Base-by-base conservation (phyloP, 2,329 filamentous ascomycete species). In the Orbilia brochopaga region DNA sequence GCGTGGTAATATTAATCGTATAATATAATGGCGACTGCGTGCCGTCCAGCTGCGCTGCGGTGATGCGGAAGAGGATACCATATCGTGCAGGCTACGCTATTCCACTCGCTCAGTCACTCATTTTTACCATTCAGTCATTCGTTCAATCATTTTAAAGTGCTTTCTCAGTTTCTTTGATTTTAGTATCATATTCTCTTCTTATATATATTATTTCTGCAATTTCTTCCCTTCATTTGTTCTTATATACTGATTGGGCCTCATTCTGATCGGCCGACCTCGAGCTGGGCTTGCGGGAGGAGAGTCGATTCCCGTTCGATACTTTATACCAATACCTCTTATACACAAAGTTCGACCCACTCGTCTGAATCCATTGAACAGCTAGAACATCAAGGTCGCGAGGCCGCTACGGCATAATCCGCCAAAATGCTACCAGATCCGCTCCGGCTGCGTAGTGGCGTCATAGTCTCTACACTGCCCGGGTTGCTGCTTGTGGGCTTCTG, bases 31-130 rank as follows among this genome's bases (percentile, higher is more conserved):
- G 24, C 46, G 30, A 59, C 5, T 52, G 23, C 35, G 42, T 54
- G 42, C 60, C 60, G 60, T 72, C 57, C 67, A 72, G 67, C 67
- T 72, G 67, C 64, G 67, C 67, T 65, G 67, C 55, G 60, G 60
- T 40, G 65, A 55, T 59, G 54, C 21, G n/a, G 37, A 67, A 21
- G 19, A 19, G 19, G n/a, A 48, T 48, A 48, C n/a, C 4, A 19
- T 10, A 61, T 53, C 61, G 67, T 65, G 72, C 55, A 50, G 70
- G 62, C 62, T 70, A 66, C 48, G 57, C 69, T 62, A 66, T 60
- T 62, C 32, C 19, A 56, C 50, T 74, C 54, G 73, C 55, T 60
- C 37, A 30, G 40, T 17, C 15, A 58, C 44, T 37, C 59, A 65
- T 74, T 62, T 67, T 70, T 65, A 51, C 23, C 19, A 56, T 58